Conservation (phyloP, 1,139 yeast genomes). For the Trichomonascaceae sp. region DNA sequence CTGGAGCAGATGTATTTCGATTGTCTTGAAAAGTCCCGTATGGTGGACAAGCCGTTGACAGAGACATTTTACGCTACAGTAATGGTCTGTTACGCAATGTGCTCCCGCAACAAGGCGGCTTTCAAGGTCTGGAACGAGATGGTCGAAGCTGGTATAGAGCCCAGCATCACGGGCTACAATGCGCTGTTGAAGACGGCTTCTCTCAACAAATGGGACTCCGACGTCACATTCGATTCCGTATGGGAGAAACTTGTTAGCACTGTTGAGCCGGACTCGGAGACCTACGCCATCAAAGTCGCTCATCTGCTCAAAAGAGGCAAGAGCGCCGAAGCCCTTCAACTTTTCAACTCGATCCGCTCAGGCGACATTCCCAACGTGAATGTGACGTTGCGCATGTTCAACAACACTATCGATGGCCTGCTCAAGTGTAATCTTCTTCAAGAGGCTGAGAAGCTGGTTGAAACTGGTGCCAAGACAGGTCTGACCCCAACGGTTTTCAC, state of each 20-base stretch:
- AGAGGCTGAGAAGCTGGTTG: slow-evolving; percentile 21
- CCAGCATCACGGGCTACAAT: slow-evolving; percentile 33
- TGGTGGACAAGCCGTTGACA: slow-evolving; percentile 12
- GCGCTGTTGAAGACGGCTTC: slow-evolving; percentile 32
- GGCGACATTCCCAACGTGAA: slow-evolving; percentile 11
- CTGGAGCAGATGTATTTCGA: slow-evolving; percentile 15
- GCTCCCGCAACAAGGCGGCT: slow-evolving; percentile 21
- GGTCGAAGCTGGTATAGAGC: slow-evolving; percentile 19
- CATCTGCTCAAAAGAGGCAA: slow-evolving; percentile 23
- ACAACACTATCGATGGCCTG: slow-evolving; percentile 24
- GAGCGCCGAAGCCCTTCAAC: slow-evolving; percentile 22
- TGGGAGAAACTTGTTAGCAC: slow-evolving; percentile 21
- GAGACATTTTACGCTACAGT: slow-evolving; percentile 24
- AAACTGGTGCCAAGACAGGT: slow-evolving; percentile 22
- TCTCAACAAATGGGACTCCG: slow-evolving; percentile 18
- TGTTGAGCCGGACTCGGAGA: slow-evolving; percentile 28
- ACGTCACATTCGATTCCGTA: slow-evolving; percentile 26
- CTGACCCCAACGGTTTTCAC: slow-evolving; percentile 26
- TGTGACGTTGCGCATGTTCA: slow-evolving; percentile 20
- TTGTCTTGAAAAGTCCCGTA: slow-evolving; percentile 10
- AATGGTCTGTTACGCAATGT: slow-evolving; percentile 25
- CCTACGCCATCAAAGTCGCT: slow-evolving; percentile 26
- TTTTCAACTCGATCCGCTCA: slow-evolving; percentile 15
- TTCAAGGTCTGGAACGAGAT: slow-evolving; percentile 31
- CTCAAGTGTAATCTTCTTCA: slow-evolving; percentile 10